Evolutionary conservation across 176 grass and related monocot species (phyloP), one percentile per base, ranked within the genome.

Genomic region (Oryza australiensis): DNA sequence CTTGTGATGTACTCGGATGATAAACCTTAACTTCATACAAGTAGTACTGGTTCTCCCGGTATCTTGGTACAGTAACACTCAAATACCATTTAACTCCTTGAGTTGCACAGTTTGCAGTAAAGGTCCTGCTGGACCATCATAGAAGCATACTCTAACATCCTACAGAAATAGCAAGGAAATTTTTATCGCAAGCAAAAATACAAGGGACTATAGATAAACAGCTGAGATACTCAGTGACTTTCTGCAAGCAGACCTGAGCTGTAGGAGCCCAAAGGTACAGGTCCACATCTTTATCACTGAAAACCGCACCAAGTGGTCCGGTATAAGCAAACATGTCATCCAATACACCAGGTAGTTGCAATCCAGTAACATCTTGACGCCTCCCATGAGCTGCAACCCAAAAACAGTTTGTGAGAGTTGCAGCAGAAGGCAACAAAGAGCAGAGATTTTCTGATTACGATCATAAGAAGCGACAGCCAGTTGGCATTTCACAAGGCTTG

Each of bases 241-340:
- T 13, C 22, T 53, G 74, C 62, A 24, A 67, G 29, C 63, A 60
- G 72, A 97, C 95, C 81, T 92, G 95, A 45, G 92, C 95, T 76
- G 95, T 97, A 89, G 95, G 95, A 89, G 95, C 92, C 95, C 95
- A 94, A 80, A 97, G 88, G 88, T 93, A 72, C 79, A 97, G 63
- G 62, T 72, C 75, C 51, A 93, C 70, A 65, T 80, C 68, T 48
- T 93, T 62, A 6, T 70, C 64, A 26, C 66, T 76, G 48, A 94
- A 97, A 89, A 87, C 63, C 62, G 92, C 80, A 81, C 95, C 95
- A 64, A 97, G 95, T 24, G 84, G 86, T 41, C 95, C 92, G 24
- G 59, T 89, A 63, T 97, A 97, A 35, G 94, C 83, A 83, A 97
- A 97, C 77, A 94, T 85, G 81, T 94, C 92, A 89, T 94, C 95